Percentiles rank a stretch among this genome's conserved stretches.
These are phyloP conservation scores for peach (Prunus persica) DNA, from an alignment of 306 rosid species.

Conservation along the genomic window DNA sequence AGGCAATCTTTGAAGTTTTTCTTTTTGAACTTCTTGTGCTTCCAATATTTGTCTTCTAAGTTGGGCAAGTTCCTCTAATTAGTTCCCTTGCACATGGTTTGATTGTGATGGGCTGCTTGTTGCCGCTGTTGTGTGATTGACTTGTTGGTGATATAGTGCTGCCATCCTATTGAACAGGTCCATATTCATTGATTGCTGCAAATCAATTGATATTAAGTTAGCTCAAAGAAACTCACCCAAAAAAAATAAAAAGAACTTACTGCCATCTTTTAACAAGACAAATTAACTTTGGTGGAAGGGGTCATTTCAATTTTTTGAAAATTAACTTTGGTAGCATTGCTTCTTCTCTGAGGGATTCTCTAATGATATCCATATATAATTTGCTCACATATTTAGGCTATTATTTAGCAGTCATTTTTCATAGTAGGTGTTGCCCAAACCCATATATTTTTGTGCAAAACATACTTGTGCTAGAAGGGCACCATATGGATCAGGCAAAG, in stretches of 20 bases:
- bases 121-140: conserved; percentile 29
- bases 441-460: background rate
- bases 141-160: conserved; percentile 40
- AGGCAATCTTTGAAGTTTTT: background rate
- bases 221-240: background rate
- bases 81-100: conserved; percentile 23
- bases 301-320: background rate
- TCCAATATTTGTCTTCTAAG: background rate
- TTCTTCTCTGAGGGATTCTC: background rate
- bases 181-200: conserved; percentile 47
- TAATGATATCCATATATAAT: too few relatives aligned
- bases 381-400: too few relatives aligned
- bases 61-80: conserved; percentile 5
- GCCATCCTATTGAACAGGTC: conserved; percentile 51
- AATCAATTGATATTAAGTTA: background rate
- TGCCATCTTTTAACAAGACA: too few relatives aligned
- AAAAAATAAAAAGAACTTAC: background rate
- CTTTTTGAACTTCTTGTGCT: background rate
- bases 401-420: too few relatives aligned
- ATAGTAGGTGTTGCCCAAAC: too few relatives aligned
- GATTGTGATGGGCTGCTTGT: conserved; percentile 17
- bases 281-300: background rate
- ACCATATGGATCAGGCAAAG: conserved; percentile 33
- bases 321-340: background rate
- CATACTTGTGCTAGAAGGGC: conserved; percentile 47